Evolutionary conservation across 2,329 filamentous ascomycete genomes (phyloP).

Genomic region (Hymenoscyphus albidus): DNA sequence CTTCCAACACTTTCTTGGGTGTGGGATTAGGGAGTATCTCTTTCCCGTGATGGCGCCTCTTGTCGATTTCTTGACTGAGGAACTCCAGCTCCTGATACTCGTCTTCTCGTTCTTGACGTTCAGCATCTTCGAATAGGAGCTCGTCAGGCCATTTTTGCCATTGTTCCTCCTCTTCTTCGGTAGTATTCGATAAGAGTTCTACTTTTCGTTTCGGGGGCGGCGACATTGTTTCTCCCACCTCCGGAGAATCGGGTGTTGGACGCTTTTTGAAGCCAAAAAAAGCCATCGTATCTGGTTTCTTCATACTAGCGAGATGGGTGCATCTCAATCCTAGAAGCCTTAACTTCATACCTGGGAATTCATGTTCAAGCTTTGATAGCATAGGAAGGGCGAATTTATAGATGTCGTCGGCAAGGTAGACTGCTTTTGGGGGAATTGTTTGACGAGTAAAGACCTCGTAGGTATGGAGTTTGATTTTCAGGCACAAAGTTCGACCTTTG

Average conservation of each 20-base stretch:
- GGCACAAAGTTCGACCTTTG: constrained; percentile 83
- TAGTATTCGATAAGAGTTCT: constrained; percentile 35
- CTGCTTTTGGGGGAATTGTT: constrained; percentile 66
- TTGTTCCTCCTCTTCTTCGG: constrained; percentile 39
- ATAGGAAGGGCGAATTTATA: constrained; percentile 81
- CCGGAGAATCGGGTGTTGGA: constrained; percentile 18
- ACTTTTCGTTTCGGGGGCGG: constrained; percentile 38
- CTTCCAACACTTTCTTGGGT: constrained; percentile 29
- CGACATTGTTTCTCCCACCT: constrained; percentile 16
- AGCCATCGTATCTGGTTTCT: constrained; percentile 69
- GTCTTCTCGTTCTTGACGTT: constrained; percentile 55
- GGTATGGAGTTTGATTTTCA: constrained; percentile 92
- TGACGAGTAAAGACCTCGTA: constrained; percentile 90
- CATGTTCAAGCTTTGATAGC: constrained; percentile 76
- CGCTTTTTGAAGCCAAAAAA: constrained; percentile 68
- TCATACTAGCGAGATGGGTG: constrained; percentile 81
- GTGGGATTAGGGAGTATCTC: constrained; percentile 47
- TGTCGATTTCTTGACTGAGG: constrained; percentile 50
- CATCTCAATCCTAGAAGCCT: constrained; percentile 86
- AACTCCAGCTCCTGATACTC: constrained; percentile 59
- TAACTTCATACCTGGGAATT: constrained; percentile 73
- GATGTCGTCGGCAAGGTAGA: constrained; percentile 73
- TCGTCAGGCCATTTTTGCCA: constrained; percentile 70
- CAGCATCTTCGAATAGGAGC: constrained; percentile 56
- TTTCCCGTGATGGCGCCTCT: constrained; percentile 44